A percentile compares a stretch with the other conserved stretches of the same genome.
Evolutionary conservation across 2,329 filamentous ascomycete genomes (phyloP).

Genomic region (Periglandula ipomoeae): DNA sequence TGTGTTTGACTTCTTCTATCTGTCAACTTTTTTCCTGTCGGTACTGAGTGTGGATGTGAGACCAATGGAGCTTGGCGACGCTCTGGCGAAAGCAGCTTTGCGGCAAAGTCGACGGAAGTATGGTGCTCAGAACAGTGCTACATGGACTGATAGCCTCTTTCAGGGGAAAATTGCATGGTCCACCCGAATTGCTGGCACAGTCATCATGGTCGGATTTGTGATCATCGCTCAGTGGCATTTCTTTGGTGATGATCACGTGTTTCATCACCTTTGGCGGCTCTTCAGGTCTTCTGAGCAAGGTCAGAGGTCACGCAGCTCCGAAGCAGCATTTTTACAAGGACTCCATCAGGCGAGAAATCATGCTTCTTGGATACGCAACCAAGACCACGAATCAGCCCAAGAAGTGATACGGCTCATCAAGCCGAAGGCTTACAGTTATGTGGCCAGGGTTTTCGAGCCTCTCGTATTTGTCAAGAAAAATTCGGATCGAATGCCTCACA

Average conservation of each 20-base stretch:
- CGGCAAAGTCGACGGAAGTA: constrained; percentile 24
- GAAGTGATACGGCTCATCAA: constrained; percentile 72
- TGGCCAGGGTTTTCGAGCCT: constrained; percentile 67
- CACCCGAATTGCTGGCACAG: constrained; percentile 65
- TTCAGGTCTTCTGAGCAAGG: constrained; percentile 11
- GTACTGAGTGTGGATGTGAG: constrained; percentile 73
- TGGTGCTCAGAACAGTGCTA: constrained; percentile 15
- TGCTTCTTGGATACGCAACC: constrained; percentile 64
- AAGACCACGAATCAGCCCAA: constrained; percentile 69
- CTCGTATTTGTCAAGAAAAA: constrained; percentile 62
- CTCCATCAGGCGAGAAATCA: constrained; percentile 70
- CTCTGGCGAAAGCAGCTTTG: constrained; percentile 48
- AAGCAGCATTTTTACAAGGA: constrained; percentile 39
- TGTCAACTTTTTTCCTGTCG: constrained; percentile 71
- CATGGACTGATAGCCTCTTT: constrained; percentile 52
- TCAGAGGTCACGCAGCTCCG: constrained; percentile 21
- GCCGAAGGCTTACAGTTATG: constrained; percentile 59
- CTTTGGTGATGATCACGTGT: constrained; percentile 48
- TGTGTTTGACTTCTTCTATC: constrained; percentile 67
- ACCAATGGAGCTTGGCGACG: constrained; percentile 66
- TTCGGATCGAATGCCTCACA: constrained; percentile 53
- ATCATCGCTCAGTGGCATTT: constrained; percentile 71
- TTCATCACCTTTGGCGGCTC: constrained; percentile 18
- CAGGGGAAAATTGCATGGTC: constrained; percentile 58
- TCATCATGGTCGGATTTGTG: constrained; percentile 64